Base-by-base conservation (phyloP, 441 rosid genomes). In the Melastoma candidum region DNA sequence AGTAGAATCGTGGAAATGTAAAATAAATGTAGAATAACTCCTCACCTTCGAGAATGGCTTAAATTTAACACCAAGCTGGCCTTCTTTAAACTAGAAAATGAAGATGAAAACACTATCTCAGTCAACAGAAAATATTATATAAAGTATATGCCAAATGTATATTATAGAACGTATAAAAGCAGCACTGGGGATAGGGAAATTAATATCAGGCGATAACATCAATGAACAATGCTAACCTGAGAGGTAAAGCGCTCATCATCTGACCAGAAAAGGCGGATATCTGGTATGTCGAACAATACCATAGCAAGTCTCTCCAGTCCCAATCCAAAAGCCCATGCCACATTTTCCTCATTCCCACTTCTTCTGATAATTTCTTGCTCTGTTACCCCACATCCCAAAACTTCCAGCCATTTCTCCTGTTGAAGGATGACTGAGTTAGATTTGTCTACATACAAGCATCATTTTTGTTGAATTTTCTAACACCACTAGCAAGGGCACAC, bases 271-370 rank as follows among this genome's bases (percentile, higher is more conserved):
- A 92, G 95, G 61, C 95, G 78, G 48, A 92, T 92, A 75, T 92
- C 98, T 47, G 98, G 95, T 67, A 88, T 85, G 77, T 80, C 95
- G 74, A 92, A 92, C 57, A 92, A 68, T 61, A 92, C 95, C 98
- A 92, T 92, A 48, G 97, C 95, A 44, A 92, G 81, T 51, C 95
- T 79, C 71, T 92, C 97, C 71, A 88, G 74, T 64, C 98, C 97
- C 63, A 92, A 94, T 72, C 98, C 98, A 65, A 92, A 92, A 56
- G 98, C 98, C 98, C 98, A 92, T 49, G 95, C 94, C 72, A 82
- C 97, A 68, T 76, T 81, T 64, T 79, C 58, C 17, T 55, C 66
- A 66, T 73, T 81, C 32, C 87, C 90, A 61, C 78, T 79, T 62
- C 70, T 76, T 69, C 64, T 82, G 65, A 92, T 66, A 54, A 92